A percentile compares a stretch with the other conserved stretches of the same genome.
These are phyloP conservation scores for Phaeosphaeriaceae sp. DNA, from an alignment of 2,329 filamentous ascomycete genomes.

Conservation along the genomic window DNA sequence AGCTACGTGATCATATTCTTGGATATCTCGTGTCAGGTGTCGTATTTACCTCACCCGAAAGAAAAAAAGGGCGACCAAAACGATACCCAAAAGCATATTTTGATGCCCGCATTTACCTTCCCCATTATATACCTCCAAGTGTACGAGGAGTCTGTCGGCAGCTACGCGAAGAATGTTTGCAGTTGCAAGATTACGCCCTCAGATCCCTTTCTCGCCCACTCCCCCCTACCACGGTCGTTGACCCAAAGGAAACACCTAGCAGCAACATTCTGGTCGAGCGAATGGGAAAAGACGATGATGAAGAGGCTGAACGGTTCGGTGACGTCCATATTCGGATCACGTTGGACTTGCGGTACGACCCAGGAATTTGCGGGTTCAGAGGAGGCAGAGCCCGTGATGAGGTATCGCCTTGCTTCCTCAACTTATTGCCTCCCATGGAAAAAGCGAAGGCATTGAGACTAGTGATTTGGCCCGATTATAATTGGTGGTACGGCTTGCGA, in stretches of 20 bases:
- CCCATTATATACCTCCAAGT: conserved; percentile 24
- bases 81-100: conserved; percentile 20
- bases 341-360: too few species aligned
- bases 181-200: conserved; percentile 19
- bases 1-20: conserved; percentile 37
- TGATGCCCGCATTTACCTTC: conserved; percentile 38
- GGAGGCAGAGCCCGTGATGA: too few species aligned
- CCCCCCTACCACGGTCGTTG: neutral
- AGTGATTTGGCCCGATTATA: conserved; percentile 32
- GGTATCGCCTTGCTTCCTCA: conserved; percentile 36
- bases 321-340: conserved; percentile 35
- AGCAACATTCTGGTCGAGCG: conserved; percentile 13
- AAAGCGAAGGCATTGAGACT: conserved; percentile 27
- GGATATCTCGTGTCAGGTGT: conserved; percentile 22
- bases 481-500: conserved; percentile 31
- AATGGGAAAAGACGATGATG: conserved; percentile 21
- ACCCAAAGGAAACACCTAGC: neutral
- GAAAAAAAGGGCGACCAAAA: conserved; percentile 18
- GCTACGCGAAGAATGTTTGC: conserved; percentile 32
- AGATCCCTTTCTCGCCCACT: conserved; percentile 3
- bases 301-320: conserved; percentile 25
- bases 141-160: conserved; percentile 34
- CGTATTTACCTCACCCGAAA: conserved; percentile 37
- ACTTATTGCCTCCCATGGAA: conserved; percentile 27
- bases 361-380: too few species aligned